Percentiles rank a stretch among this genome's conserved stretches.
Conservation (phyloP, 805 yeast species). For the Candida sakaeoensis region DNA sequence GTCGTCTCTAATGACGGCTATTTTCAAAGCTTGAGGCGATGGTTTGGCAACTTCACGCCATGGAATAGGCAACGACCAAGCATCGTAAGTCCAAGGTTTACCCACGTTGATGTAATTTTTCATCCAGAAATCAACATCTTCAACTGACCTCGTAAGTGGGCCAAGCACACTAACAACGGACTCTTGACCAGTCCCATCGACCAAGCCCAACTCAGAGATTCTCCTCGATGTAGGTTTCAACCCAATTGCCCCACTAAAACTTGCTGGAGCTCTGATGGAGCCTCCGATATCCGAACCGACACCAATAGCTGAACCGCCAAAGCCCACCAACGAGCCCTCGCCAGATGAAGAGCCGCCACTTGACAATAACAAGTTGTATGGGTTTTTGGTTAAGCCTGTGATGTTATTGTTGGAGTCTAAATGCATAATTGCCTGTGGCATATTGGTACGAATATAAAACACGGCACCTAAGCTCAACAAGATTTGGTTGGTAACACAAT, state of each 20-base stretch:
- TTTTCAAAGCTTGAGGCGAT: conserved; percentile 42
- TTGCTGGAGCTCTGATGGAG: conserved; percentile 42
- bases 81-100: conserved; percentile 58
- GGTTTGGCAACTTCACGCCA: conserved; percentile 49
- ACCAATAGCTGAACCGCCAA: conserved; percentile 40
- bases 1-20: conserved; percentile 63
- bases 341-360: conserved; percentile 45
- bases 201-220: conserved; percentile 29
- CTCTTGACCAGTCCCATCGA: conserved; percentile 51
- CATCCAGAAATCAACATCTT: conserved; percentile 70
- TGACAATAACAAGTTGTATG: conserved; percentile 34
- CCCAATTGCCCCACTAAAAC: conserved; percentile 38
- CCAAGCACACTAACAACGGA: conserved; percentile 66
- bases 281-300: conserved; percentile 45
- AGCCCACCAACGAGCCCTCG: conserved; percentile 40
- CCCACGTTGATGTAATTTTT: conserved; percentile 56
- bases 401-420: conserved; percentile 39
- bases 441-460: conserved; percentile 40
- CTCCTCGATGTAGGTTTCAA: conserved; percentile 41
- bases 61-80: conserved; percentile 44
- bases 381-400: conserved; percentile 37
- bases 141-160: conserved; percentile 61
- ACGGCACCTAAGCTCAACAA: conserved; percentile 42
- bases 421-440: conserved; percentile 46
- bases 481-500: conserved; percentile 28